These are phyloP conservation scores for Colletotrichum trifolii DNA, from an alignment of 2,329 filamentous ascomycete genomes.

Conservation along the genomic window DNA sequence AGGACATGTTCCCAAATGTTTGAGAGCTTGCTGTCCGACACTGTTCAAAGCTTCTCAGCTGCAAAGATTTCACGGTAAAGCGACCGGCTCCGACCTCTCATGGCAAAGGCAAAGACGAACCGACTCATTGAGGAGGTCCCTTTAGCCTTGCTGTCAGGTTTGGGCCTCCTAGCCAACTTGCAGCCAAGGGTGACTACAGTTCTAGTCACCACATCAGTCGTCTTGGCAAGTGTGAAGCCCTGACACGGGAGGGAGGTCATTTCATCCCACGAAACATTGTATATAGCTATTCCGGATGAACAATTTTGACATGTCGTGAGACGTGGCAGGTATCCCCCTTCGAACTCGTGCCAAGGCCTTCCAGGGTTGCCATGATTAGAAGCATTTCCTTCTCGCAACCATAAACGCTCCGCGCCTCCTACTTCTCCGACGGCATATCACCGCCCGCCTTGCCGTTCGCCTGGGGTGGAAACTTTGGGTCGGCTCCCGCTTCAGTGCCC, in stretches of 20 bases:
- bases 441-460: constrained; percentile 15
- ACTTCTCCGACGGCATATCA: constrained; percentile 7
- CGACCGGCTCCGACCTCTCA: too few species aligned
- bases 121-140: too few species aligned
- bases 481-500: constrained; percentile 44
- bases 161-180: too few species aligned
- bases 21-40: too few species aligned
- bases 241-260: background rate
- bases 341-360: background rate
- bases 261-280: constrained; percentile 6
- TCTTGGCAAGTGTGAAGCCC: background rate
- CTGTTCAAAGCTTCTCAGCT: too few species aligned
- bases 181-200: too few species aligned
- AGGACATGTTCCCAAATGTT: too few species aligned
- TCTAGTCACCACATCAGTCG: too few species aligned
- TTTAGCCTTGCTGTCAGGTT: too few species aligned
- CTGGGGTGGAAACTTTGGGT: constrained; percentile 50
- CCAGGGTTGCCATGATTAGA: background rate
- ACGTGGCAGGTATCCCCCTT: background rate
- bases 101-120: too few species aligned
- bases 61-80: too few species aligned
- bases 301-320: background rate
- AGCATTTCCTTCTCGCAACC: constrained; percentile 8
- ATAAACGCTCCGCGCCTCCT: background rate
- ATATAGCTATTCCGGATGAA: constrained; percentile 21